These are phyloP conservation scores for Neopestalotiopsis clavispora DNA, from an alignment of 2,329 filamentous ascomycete genomes.

Conservation along the genomic window DNA sequence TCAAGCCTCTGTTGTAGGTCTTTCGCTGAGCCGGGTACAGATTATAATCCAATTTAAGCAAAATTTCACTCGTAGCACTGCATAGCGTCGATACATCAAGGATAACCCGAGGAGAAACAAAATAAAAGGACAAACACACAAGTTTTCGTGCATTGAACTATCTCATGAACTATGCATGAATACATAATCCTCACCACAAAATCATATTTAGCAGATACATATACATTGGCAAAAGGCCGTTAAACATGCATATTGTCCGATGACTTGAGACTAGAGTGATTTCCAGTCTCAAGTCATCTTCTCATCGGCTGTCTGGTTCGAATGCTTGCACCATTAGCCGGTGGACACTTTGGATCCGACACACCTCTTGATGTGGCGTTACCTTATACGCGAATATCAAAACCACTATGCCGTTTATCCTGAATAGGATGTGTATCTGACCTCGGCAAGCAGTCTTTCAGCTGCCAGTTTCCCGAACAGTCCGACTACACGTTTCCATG, in stretches of 20 bases:
- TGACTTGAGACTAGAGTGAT: background rate
- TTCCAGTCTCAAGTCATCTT: background rate
- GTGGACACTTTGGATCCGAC: background rate
- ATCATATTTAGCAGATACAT: background rate
- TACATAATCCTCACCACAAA: background rate
- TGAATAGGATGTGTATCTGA: no score
- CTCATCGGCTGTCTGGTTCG: background rate
- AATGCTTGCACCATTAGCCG: background rate
- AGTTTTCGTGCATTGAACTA: background rate
- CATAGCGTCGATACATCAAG: background rate
- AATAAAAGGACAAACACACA: background rate
- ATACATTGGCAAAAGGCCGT: background rate
- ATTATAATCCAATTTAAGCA: background rate
- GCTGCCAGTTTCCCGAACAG: background rate
- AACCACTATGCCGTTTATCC: background rate
- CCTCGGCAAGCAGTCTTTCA: background rate
- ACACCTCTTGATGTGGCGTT: background rate
- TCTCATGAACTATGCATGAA: background rate
- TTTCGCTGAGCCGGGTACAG: no score
- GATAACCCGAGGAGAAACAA: background rate
- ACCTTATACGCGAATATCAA: background rate
- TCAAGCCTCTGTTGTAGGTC: constrained; percentile 17
- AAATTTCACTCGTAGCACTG: background rate
- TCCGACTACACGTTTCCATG: no score
- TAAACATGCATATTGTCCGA: background rate